These are phyloP conservation scores for Dionaea muscipula DNA, from an alignment of 179 eudicot genomes.

Conservation along the genomic window DNA sequence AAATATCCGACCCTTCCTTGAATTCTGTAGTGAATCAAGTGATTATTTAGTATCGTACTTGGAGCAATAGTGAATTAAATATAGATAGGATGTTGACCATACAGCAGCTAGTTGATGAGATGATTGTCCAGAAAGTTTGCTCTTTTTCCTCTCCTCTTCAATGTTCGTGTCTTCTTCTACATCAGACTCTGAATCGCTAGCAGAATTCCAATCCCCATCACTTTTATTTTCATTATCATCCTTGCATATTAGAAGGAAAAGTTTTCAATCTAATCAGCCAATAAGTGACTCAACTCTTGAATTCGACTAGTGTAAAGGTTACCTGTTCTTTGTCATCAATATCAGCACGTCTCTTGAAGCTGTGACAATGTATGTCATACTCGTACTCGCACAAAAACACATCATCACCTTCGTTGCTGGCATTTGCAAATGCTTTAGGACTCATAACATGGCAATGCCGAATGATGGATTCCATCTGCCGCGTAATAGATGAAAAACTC, in stretches of 20 bases:
- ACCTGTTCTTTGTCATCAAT: constrained; percentile 54
- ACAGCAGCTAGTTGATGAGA: constrained; percentile 75
- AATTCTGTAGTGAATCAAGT: constrained; percentile 38
- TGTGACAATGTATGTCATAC: constrained; percentile 69
- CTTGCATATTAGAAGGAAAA: constrained; percentile 27
- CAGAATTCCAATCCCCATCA: constrained; percentile 61
- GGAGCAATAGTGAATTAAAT: constrained; percentile 9
- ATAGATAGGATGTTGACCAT: constrained; percentile 14
- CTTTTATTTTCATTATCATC: constrained; percentile 47
- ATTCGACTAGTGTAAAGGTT: constrained; percentile 7
- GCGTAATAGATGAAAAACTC: constrained; percentile 13
- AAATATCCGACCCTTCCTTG: constrained; percentile 60
- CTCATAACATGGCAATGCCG: constrained; percentile 74
- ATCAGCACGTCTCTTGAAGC: constrained; percentile 84
- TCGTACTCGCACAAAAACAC: constrained; percentile 89
- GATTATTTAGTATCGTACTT: constrained; percentile 5
- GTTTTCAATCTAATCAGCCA: neutral
- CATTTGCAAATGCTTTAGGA: constrained; percentile 64
- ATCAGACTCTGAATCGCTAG: constrained; percentile 32
- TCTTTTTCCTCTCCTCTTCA: constrained; percentile 59
- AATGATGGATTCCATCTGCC: constrained; percentile 78
- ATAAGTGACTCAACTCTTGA: neutral
- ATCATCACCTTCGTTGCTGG: constrained; percentile 81
- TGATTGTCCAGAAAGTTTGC: constrained; percentile 30
- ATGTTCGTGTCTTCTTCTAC: constrained; percentile 35